A percentile compares a stretch with the other conserved stretches of the same genome.
Conservation (phyloP, 306 rosid species). For the Gynostemma pentaphyllum region DNA sequence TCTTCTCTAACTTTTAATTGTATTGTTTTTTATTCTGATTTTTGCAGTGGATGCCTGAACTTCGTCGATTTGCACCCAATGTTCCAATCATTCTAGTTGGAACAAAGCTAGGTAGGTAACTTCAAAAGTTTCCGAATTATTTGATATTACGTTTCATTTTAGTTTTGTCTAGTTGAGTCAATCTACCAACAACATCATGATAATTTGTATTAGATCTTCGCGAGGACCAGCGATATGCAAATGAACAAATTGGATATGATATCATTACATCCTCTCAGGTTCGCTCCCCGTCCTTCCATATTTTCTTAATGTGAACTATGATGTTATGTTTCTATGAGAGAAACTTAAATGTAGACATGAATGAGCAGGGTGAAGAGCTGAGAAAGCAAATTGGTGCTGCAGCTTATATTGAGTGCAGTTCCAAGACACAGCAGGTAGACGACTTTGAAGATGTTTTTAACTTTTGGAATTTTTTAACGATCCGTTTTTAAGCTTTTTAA, state of each 20-base stretch:
- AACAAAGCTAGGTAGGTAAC: slow-evolving; percentile 70
- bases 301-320: neutral
- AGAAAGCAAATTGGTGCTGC: slow-evolving; percentile 98
- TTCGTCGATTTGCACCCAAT: slow-evolving; percentile 88
- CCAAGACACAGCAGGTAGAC: slow-evolving; percentile 91
- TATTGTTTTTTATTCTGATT: slow-evolving; percentile 12
- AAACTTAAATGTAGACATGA: neutral
- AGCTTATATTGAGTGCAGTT: slow-evolving; percentile 93
- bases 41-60: slow-evolving; percentile 97
- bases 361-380: slow-evolving; percentile 79
- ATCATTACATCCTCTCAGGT: slow-evolving; percentile 74
- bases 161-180: neutral
- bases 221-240: slow-evolving; percentile 57
- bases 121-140: neutral
- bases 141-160: neutral
- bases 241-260: slow-evolving; percentile 71
- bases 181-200: neutral
- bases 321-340: neutral
- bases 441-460: neutral
- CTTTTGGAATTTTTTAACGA: neutral
- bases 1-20: neutral
- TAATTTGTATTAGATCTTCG: slow-evolving; percentile 61
- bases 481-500: neutral
- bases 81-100: slow-evolving; percentile 98
- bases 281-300: neutral